phyloP scores from a whole-genome alignment of 345 rosid genomes.

The Arabidopsis arenosa region DNA sequence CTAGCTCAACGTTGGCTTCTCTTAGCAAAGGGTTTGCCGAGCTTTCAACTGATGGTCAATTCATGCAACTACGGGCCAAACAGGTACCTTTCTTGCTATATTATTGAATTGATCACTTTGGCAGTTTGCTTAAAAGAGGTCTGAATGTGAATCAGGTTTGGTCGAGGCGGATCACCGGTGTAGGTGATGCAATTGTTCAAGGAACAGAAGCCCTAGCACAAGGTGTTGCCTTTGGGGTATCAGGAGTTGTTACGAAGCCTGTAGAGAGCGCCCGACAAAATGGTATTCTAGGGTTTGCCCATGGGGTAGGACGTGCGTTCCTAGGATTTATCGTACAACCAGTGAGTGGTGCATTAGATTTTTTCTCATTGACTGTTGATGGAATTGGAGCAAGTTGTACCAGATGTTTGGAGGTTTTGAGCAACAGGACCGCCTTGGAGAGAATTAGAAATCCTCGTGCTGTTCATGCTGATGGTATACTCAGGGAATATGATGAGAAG shows the following conservation, averaged over 20 bases:
- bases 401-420: conserved; percentile 82
- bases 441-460: conserved; percentile 95
- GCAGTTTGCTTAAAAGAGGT: conserved; percentile 28
- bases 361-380: conserved; percentile 90
- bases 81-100: conserved; percentile 59
- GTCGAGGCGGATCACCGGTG: conserved; percentile 95
- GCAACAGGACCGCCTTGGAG: conserved; percentile 62
- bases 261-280: conserved; percentile 90
- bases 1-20: conserved; percentile 97
- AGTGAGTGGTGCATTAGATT: conserved; percentile 94
- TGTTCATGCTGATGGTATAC: conserved; percentile 73
- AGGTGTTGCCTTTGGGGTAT: conserved; percentile 96
- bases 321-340: conserved; percentile 91
- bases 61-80: conserved; percentile 87
- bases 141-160: conserved; percentile 64
- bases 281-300: conserved; percentile 91
- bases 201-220: conserved; percentile 99
- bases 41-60: conserved; percentile 97
- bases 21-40: conserved; percentile 96
- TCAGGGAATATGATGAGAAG: conserved; percentile 80
- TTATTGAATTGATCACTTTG: conserved; percentile 14
- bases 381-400: conserved; percentile 97
- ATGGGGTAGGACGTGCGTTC: conserved; percentile 90
- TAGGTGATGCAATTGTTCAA: conserved; percentile 91
- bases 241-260: conserved; percentile 96